A percentile compares a stretch with the other conserved stretches of the same genome.
Conservation (phyloP, 1,139 yeast species). For the Suhomyces terraborum region DNA sequence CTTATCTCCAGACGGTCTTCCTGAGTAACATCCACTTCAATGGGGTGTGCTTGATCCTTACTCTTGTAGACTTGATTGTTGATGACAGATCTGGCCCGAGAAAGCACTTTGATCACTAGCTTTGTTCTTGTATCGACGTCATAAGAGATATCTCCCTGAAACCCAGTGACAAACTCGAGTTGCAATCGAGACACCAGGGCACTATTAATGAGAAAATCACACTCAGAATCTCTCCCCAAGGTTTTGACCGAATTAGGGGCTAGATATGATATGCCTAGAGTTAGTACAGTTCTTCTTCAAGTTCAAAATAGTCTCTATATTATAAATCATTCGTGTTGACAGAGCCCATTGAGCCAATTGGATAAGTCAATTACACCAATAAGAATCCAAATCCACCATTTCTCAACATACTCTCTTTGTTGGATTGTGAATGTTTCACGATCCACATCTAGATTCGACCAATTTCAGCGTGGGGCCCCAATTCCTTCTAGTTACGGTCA, state of each 20-base stretch:
- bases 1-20: slow-evolving; percentile 21
- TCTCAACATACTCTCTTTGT: slow-evolving; percentile 7
- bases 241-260: slow-evolving; percentile 24
- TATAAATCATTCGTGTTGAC: too few species aligned
- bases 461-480: background rate
- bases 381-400: background rate
- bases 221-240: slow-evolving; percentile 36
- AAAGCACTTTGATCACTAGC: slow-evolving; percentile 26
- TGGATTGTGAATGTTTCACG: slow-evolving; percentile 9
- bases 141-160: slow-evolving; percentile 9
- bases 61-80: slow-evolving; percentile 30
- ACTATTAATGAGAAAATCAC: slow-evolving; percentile 26
- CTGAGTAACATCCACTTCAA: slow-evolving; percentile 20
- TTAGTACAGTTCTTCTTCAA: too few species aligned
- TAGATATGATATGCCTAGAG: slow-evolving; percentile 13
- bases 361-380: too few species aligned
- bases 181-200: slow-evolving; percentile 36
- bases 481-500: background rate
- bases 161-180: slow-evolving; percentile 21
- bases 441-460: slow-evolving; percentile 17
- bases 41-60: slow-evolving; percentile 22
- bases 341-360: too few species aligned
- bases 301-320: too few species aligned
- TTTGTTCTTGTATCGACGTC: slow-evolving; percentile 21
- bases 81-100: slow-evolving; percentile 35